These are phyloP conservation scores for Thyridium curvatum DNA, from an alignment of 2,329 filamentous ascomycete genomes.

Conservation along the genomic window DNA sequence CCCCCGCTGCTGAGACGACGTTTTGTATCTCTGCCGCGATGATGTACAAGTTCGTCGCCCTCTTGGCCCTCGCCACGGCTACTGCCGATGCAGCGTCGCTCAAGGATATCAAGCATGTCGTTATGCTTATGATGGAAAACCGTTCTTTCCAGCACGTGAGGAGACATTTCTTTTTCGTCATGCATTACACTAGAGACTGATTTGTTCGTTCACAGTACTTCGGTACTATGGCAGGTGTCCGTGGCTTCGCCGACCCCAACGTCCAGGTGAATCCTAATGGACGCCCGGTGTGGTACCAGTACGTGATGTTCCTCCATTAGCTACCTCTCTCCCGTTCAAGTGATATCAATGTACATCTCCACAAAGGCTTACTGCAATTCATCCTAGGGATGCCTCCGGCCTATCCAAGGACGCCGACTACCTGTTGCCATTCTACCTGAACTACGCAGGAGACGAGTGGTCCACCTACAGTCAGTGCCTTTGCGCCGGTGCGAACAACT, in stretches of 20 bases:
- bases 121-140: constrained; percentile 50
- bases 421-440: constrained; percentile 45
- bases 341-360: no score
- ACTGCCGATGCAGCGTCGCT: constrained; percentile 27
- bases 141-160: constrained; percentile 23
- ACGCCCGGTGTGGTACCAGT: constrained; percentile 42
- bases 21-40: not conserved
- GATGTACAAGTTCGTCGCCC: constrained; percentile 9
- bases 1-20: no score
- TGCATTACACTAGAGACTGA: no score
- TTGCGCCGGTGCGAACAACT: constrained; percentile 43
- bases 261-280: constrained; percentile 39
- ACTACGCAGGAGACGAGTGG: constrained; percentile 40
- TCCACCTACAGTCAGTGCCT: constrained; percentile 44
- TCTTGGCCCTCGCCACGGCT: constrained; percentile 12
- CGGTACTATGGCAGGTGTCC: constrained; percentile 45
- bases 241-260: constrained; percentile 49
- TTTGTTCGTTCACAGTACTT: no score
- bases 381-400: constrained; percentile 23
- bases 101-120: constrained; percentile 47
- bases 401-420: constrained; percentile 32
- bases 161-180: no score
- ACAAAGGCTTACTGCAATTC: not conserved
- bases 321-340: no score
- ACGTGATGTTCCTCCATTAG: no score